phyloP scores from a whole-genome alignment of 208 protist genomes.

The Porcisia hertigi region DNA sequence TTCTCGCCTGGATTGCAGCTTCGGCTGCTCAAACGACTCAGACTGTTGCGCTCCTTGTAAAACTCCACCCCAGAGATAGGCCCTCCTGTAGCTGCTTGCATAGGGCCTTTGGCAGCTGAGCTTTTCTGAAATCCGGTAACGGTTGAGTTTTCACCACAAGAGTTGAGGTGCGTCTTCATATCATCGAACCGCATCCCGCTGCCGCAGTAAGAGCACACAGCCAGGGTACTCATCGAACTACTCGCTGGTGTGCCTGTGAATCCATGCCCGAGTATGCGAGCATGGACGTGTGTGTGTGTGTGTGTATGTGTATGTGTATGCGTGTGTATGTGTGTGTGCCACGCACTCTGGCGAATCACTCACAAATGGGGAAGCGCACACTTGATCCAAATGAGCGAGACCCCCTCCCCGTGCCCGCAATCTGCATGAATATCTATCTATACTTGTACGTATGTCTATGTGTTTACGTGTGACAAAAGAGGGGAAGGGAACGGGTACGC shows the following conservation, averaged over 20 bases:
- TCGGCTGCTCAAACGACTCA: conserved; percentile 9
- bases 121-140: background rate
- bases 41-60: conserved; percentile 32
- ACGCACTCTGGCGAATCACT: background rate
- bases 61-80: conserved; percentile 26
- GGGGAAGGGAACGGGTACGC: too few relatives aligned
- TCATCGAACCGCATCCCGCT: conserved; percentile 28
- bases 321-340: conserved; percentile 13
- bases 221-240: conserved; percentile 38
- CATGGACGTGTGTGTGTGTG: conserved; percentile 7
- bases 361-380: background rate
- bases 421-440: background rate
- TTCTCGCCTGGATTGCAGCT: background rate
- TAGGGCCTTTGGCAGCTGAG: background rate
- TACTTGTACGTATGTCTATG: too few relatives aligned
- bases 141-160: conserved; percentile 24
- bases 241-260: background rate
- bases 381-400: background rate
- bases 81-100: background rate
- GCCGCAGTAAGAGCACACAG: conserved; percentile 55
- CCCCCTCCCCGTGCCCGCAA: background rate
- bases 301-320: conserved; percentile 18
- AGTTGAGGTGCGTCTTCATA: conserved; percentile 41
- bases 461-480: too few relatives aligned
- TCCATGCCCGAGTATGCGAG: conserved; percentile 1